Conservation (phyloP, 352 stramenopile genomes). For the Phytophthora chlamydospora region DNA sequence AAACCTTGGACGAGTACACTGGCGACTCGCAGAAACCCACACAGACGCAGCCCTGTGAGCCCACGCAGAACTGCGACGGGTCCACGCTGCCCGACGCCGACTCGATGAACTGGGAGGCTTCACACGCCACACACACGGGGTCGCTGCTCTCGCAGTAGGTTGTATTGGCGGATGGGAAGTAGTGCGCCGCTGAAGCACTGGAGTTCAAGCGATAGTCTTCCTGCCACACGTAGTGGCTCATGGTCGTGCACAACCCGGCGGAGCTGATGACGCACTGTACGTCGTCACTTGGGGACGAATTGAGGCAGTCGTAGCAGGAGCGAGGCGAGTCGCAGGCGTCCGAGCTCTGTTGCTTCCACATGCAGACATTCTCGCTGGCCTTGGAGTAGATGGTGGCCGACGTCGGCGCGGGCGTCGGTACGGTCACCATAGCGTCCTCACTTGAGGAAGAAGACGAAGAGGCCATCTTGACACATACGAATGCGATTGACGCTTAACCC, state of each 20-base stretch:
- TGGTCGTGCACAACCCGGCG: slow-evolving; percentile 37
- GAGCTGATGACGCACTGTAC: slow-evolving; percentile 37
- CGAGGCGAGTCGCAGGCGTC: slow-evolving; percentile 37
- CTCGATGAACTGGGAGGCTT: slow-evolving; percentile 18
- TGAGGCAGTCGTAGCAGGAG: slow-evolving; percentile 49
- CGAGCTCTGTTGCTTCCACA: slow-evolving; percentile 34
- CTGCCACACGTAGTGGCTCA: slow-evolving; percentile 35
- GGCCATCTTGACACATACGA: no score
- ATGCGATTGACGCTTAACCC: no score
- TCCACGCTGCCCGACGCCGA: slow-evolving; percentile 19
- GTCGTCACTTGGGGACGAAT: slow-evolving; percentile 22
- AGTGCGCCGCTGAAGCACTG: slow-evolving; percentile 32
- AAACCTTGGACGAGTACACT: slow-evolving; percentile 29
- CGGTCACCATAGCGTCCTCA: no score
- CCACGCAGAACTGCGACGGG: slow-evolving; percentile 42
- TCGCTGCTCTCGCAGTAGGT: slow-evolving; percentile 50
- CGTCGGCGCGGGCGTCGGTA: slow-evolving; percentile 10
- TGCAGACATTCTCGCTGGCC: slow-evolving; percentile 43
- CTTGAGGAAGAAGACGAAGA: no score
- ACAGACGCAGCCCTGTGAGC: slow-evolving; percentile 36
- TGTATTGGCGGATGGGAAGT: slow-evolving; percentile 40
- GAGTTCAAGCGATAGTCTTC: slow-evolving; percentile 39
- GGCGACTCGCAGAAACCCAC: slow-evolving; percentile 42
- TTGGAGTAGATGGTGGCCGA: slow-evolving; percentile 12
- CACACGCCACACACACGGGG: slow-evolving; percentile 20